Evolutionary conservation across 192 early-diverging fungal species (phyloP).

Genomic region (Allomyces javanicus): DNA sequence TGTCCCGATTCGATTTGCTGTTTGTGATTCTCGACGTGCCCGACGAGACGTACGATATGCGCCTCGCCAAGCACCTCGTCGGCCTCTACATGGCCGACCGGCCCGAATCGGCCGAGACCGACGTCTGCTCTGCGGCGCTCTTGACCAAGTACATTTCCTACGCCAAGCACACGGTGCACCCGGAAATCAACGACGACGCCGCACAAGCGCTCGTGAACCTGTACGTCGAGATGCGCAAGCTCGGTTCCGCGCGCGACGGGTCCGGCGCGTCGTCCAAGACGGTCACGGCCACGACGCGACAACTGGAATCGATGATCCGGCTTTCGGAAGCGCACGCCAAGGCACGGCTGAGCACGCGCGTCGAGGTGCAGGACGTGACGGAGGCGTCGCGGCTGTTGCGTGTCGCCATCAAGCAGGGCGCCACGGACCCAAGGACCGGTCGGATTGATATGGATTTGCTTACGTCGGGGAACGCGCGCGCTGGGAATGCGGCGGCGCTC

Average conservation of each 20-base stretch:
- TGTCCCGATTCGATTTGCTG: constrained; percentile 89
- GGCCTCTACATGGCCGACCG: constrained; percentile 60
- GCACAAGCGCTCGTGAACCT: constrained; percentile 55
- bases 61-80: constrained; percentile 73
- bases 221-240: constrained; percentile 65
- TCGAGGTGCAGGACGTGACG: constrained; percentile 63
- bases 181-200: constrained; percentile 50
- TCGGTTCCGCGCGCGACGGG: constrained; percentile 32
- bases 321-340: constrained; percentile 81
- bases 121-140: constrained; percentile 4
- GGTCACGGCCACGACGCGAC: constrained; percentile 81
- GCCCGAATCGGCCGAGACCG: constrained; percentile 2
- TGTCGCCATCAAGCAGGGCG: constrained; percentile 72
- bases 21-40: constrained; percentile 80
- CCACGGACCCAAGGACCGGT: constrained; percentile 85
- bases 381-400: constrained; percentile 75
- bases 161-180: constrained; percentile 47
- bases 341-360: constrained; percentile 57
- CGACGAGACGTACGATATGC: constrained; percentile 65
- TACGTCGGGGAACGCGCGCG: constrained; percentile 67
- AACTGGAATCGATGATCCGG: constrained; percentile 95
- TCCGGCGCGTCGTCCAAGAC: constrained; percentile 23
- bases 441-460: constrained; percentile 84
- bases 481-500: constrained; percentile 33
- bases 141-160: constrained; percentile 86